Evolutionary conservation across 805 yeast species (phyloP), one percentile per base, ranked within the genome.

Genomic region (Yarrowia sp.): DNA sequence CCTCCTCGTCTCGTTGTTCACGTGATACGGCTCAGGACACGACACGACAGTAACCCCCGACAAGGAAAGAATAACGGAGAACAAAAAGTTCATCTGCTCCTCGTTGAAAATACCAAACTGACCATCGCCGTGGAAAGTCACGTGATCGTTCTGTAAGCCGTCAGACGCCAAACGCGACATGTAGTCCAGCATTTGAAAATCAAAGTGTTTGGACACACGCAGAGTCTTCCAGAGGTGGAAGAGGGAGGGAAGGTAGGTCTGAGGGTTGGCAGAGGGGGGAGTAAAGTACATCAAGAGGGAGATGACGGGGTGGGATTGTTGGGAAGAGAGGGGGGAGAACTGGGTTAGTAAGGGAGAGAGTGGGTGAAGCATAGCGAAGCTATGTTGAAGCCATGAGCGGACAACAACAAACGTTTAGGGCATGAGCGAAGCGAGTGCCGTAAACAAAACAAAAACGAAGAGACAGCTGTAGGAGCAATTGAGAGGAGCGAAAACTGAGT

Each of bases 171-270:
- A 76, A 32, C 84, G 80, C 6, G 93, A 89, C 66, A 90, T 74
- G 15, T 89, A 76, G 14, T 87, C 84, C 10, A 90, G 80, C 65
- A 90, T 69, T 68, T 86, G 87, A 8, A 86, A 79, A 69, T 90
- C 96, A 38, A 84, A 72, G 76, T 15, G 83, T 79, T 43, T 80
- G 72, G 68, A 79, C 74, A 66, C 79, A 75, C 69, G 81, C 75
- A 45, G 84, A 75, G 66, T 85, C 79, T 83, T 72, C 96, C 97
- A 91, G 48, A 89, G 75, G 67, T 89, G 85, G 69, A 90, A 89
- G 8, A 90, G 72, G 1, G 90, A 76, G 0, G 92, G 86, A 33
- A 90, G 72, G 68, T 86, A 85, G 67, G 85, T 82, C 33, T 84
- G 77, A 3, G 84, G 81, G 66, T 81, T 84, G 43, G 42, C 39